Base-by-base conservation (phyloP, 129 eudicot species). In the Chrysanthemum makinoi region DNA sequence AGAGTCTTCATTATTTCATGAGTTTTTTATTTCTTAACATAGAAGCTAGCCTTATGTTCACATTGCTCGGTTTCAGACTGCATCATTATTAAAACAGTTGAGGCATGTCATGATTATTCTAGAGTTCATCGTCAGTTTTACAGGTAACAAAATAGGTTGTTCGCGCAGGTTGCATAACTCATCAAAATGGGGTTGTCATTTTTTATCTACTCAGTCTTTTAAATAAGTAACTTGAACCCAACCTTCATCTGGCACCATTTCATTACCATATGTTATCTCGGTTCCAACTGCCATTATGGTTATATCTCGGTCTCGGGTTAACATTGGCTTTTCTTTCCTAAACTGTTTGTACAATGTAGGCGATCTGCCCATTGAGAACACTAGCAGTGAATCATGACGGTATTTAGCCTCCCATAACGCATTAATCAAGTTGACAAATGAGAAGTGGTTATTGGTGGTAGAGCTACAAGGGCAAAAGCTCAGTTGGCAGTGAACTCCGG, bases 251-350 rank as follows among this genome's bases (percentile, higher is more conserved):
- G 20, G 20, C 20, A 20, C 20, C 20, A 20, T 20, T 20, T 20
- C 75, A 76, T 93, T 93, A 43, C 98, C 98, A 20, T 20, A 93
- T 20, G 20, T 20, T 20, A 20, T 20, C 20, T 20, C 20, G 20
- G 98, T 93, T 75, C 98, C 98, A 24, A 93, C 98, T n/a, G 98
- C 89, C 98, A 85, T 85, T 70, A 93, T 89, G 11, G 96, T 87
- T 68, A 93, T 83, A 73, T n/a, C n/a, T n/a, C n/a, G n/a, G n/a
- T 93, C 98, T 20, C 96, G 98, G 67, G 98, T 93, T 69, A 93
- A 35, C 98, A 93, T 83, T n/a, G 96, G 98, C 76, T 89, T 93
- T 81, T 93, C 98, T 77, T 82, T 93, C 84, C 98, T 85, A 69
- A 93, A 73, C 62, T 93, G 78, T 76, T 85, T 87, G 88, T 93